Evolutionary conservation across 495 filamentous ascomycete genomes (phyloP).

Genomic region (Xanthoparmelia taractica): DNA sequence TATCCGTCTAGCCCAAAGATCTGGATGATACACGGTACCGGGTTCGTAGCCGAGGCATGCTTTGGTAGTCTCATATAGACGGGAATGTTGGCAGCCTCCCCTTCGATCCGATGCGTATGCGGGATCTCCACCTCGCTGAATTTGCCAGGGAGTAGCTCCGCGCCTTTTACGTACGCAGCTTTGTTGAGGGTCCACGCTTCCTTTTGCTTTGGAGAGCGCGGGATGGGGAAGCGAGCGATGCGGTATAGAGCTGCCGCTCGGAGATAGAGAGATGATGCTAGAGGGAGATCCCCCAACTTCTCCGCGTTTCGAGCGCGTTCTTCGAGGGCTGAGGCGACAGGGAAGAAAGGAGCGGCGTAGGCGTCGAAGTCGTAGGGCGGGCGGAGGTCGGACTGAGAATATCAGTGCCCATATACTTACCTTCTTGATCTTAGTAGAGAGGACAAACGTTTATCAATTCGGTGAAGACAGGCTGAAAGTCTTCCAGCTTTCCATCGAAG

Average conservation of each 20-base stretch:
- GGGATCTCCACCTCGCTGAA: constrained; percentile 55
- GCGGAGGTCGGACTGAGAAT: constrained; percentile 33
- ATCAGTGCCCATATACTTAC: constrained; percentile 42
- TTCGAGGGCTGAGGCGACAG: not conserved
- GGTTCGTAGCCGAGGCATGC: constrained; percentile 33
- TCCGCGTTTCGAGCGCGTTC: constrained; percentile 15
- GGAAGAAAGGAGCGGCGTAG: constrained; percentile 43
- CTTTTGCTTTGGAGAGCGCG: constrained; percentile 40
- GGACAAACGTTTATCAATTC: constrained; percentile 49
- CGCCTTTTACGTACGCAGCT: constrained; percentile 52
- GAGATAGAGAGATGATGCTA: constrained; percentile 56
- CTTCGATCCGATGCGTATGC: constrained; percentile 38
- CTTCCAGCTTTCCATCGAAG: constrained; percentile 60
- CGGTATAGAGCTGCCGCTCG: constrained; percentile 65
- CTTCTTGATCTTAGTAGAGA: constrained; percentile 35
- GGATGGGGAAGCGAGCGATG: constrained; percentile 68
- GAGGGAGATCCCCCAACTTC: constrained; percentile 32
- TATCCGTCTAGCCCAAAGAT: constrained; percentile 75
- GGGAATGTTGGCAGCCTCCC: constrained; percentile 53
- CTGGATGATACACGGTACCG: constrained; percentile 55
- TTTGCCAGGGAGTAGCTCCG: constrained; percentile 45
- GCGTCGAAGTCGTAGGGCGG: constrained; percentile 24
- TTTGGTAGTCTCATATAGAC: constrained; percentile 56
- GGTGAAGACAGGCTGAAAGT: constrained; percentile 67
- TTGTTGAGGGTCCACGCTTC: constrained; percentile 63